Base-by-base conservation (phyloP, 2,329 filamentous ascomycete genomes). In the Aspergillus luchuensis region DNA sequence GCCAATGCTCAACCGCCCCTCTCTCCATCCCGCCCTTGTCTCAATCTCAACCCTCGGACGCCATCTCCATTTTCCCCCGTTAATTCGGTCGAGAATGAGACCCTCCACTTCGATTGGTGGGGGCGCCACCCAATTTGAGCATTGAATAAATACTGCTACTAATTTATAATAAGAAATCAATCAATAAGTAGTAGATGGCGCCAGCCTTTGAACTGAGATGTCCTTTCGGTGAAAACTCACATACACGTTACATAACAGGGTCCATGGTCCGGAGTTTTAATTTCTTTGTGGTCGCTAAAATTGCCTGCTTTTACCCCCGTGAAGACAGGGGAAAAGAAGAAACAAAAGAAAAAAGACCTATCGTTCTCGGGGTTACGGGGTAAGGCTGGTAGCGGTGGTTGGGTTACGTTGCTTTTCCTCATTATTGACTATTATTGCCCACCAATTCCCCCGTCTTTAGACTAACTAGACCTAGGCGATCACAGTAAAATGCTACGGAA, bases 1-100 rank as follows among this genome's bases (percentile, higher is more conserved):
- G 47, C 47, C 47, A 50, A 50, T 30, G 51, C 33, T 41, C 25
- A 8, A n/a, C 17, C 41, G 28, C 30, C 17, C n/a, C 5, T 41
- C 51, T 36, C 28, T 36, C n/a, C 39, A 30, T 56, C 53, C 52
- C 53, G 39, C 53, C 53, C 53, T 56, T 56, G 53, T 56, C 53
- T 56, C 53, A 56, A 45, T 21, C 28, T 30, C 10, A 30, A 30
- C 28, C 28, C 28, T 30, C 21, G 19, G 41, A 19, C 8, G 41
- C 17, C 33, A 21, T 30, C 23, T 19, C 39, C 39, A 30, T 33
- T 17, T 30, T 30, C 43, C 53, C 39, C 53, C 39, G 53, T 56
- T 43, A 41, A 38, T 47, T 33, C 33, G 33, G 33, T 36, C 33
- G 53, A 56, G 45, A 13, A 28, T 56, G 39, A 45, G 39, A 56